Percentiles rank a stretch among this genome's conserved stretches.
phyloP scores from a whole-genome alignment of 257 asterid species.

The Primulina huaijiensis region DNA sequence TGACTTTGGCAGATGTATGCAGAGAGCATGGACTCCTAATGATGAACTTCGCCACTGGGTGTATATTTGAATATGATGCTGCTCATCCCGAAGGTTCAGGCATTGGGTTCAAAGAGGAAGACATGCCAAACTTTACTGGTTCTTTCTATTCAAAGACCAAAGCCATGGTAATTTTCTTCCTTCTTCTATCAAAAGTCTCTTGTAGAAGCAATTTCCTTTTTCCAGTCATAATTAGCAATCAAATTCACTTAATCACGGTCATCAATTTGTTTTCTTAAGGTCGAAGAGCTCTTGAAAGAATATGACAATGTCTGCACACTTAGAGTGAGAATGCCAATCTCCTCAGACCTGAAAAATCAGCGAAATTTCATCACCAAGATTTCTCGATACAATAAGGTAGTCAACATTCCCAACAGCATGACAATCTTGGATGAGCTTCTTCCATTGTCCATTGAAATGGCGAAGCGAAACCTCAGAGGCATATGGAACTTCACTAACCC shows the following conservation, averaged over 20 bases:
- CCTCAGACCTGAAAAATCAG: constrained; percentile 17
- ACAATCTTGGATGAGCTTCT: constrained; percentile 32
- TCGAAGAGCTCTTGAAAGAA: constrained; percentile 22
- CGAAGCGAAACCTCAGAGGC: constrained; percentile 32
- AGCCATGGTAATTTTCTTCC: constrained; percentile 10
- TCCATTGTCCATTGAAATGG: constrained; percentile 37
- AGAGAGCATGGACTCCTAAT: constrained; percentile 16
- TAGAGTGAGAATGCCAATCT: constrained; percentile 24
- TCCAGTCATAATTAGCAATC: background rate
- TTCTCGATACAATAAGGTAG: constrained; percentile 20
- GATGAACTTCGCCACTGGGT: constrained; percentile 23
- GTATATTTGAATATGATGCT: constrained; percentile 23
- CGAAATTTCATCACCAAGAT: constrained; percentile 26
- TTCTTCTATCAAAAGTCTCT: background rate
- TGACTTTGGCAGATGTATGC: constrained; percentile 21
- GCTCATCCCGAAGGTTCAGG: constrained; percentile 13
- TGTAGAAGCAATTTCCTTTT: background rate
- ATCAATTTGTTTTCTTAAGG: constrained; percentile 4
- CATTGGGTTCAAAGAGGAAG: constrained; percentile 20
- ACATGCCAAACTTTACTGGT: background rate
- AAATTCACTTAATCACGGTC: background rate
- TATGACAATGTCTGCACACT: constrained; percentile 24
- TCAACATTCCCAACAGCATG: constrained; percentile 31
- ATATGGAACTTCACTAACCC: constrained; percentile 38
- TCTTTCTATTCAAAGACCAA: constrained; percentile 21